These are phyloP conservation scores for Trichoderma gracile DNA, from an alignment of 2,329 filamentous ascomycete genomes.

Conservation along the genomic window DNA sequence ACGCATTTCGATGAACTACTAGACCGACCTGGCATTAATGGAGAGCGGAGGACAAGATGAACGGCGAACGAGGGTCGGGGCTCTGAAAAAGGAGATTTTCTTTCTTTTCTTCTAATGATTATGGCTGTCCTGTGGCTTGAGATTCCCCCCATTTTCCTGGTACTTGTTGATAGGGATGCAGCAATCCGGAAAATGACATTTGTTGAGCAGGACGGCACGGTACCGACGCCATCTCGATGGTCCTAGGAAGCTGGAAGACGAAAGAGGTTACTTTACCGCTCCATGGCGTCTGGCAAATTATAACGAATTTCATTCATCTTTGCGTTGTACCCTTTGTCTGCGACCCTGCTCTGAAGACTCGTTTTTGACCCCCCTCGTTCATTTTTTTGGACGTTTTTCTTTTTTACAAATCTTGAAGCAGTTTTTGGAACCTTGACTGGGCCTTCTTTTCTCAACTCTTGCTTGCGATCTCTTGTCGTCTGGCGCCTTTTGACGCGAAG, in stretches of 20 bases:
- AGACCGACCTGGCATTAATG: constrained; percentile 24
- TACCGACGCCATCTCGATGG: constrained; percentile 21
- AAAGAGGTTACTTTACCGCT: constrained; percentile 10
- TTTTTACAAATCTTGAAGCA: not conserved
- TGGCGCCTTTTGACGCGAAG: not conserved
- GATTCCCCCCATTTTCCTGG: constrained; percentile 20
- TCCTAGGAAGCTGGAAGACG: constrained; percentile 18
- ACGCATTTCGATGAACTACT: constrained; percentile 22
- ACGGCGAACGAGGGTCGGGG: constrained; percentile 8
- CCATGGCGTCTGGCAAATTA: constrained; percentile 23
- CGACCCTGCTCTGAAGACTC: not conserved
- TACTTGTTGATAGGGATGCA: constrained; percentile 22
- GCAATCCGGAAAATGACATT: constrained; percentile 25
- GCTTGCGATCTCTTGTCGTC: not conserved
- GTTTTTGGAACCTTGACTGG: not conserved
- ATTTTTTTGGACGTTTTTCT: not conserved
- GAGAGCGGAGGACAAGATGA: constrained; percentile 17
- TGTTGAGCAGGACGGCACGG: constrained; percentile 21
- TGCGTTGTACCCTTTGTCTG: constrained; percentile 26
- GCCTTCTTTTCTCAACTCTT: not conserved
- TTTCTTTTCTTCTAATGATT: constrained; percentile 25
- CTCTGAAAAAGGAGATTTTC: constrained; percentile 16
- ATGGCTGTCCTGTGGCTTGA: constrained; percentile 24
- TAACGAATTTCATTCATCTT: constrained; percentile 21
- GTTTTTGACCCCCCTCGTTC: constrained; percentile 12